Base-by-base conservation (phyloP, 345 rosid species). In the Noccaea bulbosa region DNA sequence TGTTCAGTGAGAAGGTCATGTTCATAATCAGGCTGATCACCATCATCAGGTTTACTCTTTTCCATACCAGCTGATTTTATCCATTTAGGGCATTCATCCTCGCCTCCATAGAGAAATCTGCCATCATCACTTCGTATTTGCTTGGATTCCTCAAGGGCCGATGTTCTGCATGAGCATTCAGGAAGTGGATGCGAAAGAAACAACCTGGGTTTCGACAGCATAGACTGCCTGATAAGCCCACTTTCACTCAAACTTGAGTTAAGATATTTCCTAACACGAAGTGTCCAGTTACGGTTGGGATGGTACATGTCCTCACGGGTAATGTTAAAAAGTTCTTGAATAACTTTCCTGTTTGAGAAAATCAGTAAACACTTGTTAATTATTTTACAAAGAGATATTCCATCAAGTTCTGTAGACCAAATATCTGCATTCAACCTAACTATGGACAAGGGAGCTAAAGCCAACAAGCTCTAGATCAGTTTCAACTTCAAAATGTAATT, bases 151-250 rank as follows among this genome's bases (percentile, higher is more conserved):
- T 74, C 79, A 16, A 81, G 70, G 57, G 87, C 38, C 2, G 85
- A 80, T 60, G 84, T 90, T 82, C 88, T 84, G 78, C 98, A 95
- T 39, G 94, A 88, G 82, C 99, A 95, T 82, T 95, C 98, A 7
- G 99, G 98, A 45, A 92, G 86, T 0, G 98, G 99, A 77, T 95
- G 96, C 0, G 96, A 90, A 12, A 95, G 81, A 71, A 92, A 95
- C 37, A 79, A 83, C 38, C 71, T 63, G 2, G 96, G 88, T 82
- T 92, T 92, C 22, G 96, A 86, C 34, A 69, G 48, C 65, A 64
- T 81, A 34, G 93, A 83, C 81, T 90, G 89, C 76, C 90, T 81
- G 44, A 82, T 72, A 38, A 95, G 81, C 48, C 99, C 98, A 62
- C 82, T 86, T 67, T 84, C 90, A 64, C 77, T 80, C 74, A 92